These are phyloP conservation scores for Trichosanthes cucumerina DNA, from an alignment of 306 rosid species.

Conservation along the genomic window DNA sequence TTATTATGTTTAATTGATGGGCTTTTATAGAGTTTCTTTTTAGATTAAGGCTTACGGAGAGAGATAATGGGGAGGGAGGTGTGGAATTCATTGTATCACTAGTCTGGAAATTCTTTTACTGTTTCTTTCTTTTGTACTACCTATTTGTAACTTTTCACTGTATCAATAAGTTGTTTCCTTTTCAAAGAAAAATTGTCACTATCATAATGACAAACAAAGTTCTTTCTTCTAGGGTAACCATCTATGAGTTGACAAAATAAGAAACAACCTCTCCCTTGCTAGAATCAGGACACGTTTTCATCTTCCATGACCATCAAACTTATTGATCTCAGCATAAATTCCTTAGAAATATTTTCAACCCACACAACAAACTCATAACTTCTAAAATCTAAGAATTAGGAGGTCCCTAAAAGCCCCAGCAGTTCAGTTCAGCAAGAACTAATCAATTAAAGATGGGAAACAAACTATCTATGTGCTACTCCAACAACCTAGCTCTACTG, in stretches of 20 bases:
- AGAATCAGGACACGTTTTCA: not conserved
- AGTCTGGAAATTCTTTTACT: not conserved
- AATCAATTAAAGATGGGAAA: not conserved
- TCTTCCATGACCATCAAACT: not conserved
- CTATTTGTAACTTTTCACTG: not conserved
- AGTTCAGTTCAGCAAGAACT: not conserved
- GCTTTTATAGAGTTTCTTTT: not conserved
- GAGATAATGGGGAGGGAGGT: not conserved
- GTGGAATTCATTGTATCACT: not conserved
- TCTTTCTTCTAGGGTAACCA: not conserved
- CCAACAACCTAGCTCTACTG: not conserved
- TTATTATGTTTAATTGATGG: not conserved
- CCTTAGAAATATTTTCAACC: not conserved
- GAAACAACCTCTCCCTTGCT: not conserved
- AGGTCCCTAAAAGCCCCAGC: not conserved
- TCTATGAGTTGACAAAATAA: not conserved
- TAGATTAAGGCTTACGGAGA: not conserved
- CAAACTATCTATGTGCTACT: not conserved
- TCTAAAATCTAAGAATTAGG: not conserved
- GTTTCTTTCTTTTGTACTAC: not conserved
- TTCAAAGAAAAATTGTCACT: not conserved
- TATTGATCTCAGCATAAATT: not conserved
- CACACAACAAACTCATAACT: not conserved
- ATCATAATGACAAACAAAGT: not conserved
- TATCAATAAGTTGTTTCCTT: not conserved